Conservation (phyloP, 805 yeast species). For the Starmerella floricola region DNA sequence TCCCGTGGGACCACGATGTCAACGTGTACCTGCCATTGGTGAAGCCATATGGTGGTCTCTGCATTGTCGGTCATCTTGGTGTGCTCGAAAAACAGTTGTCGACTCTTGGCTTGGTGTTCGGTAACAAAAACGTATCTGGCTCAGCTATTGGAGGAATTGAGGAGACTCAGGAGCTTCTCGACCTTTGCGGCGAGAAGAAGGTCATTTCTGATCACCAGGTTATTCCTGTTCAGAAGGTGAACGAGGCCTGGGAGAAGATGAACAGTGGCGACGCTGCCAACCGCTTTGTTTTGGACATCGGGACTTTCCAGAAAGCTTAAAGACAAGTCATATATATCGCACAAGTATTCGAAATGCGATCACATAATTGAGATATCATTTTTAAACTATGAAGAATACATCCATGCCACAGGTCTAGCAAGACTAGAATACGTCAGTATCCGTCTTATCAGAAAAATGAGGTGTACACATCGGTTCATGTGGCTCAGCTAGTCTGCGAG, state of each 20-base stretch:
- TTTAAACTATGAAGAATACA: too few relatives aligned
- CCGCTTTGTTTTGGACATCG: conserved; percentile 17
- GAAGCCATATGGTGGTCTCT: conserved; percentile 46
- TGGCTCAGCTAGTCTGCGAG: too few relatives aligned
- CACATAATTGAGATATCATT: too few relatives aligned
- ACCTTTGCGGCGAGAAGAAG: conserved; percentile 46
- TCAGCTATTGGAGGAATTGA: conserved; percentile 51
- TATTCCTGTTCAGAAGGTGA: conserved; percentile 34
- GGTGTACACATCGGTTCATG: too few relatives aligned
- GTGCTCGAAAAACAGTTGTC: conserved; percentile 35
- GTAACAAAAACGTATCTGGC: conserved; percentile 29
- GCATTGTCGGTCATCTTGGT: conserved; percentile 55
- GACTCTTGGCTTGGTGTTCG: conserved; percentile 37
- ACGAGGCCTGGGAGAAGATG: conserved; percentile 17
- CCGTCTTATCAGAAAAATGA: too few relatives aligned
- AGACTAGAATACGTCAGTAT: too few relatives aligned
- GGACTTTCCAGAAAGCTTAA: not conserved
- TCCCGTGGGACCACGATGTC: conserved; percentile 40
- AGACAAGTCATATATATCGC: not conserved
- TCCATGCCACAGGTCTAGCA: too few relatives aligned
- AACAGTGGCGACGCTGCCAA: conserved; percentile 12
- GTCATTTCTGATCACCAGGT: conserved; percentile 54
- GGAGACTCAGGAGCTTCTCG: conserved; percentile 56
- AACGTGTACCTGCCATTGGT: conserved; percentile 38
- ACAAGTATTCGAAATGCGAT: not conserved